These are phyloP conservation scores for Annulohypoxylon maeteangense DNA, from an alignment of 495 filamentous ascomycete species.

Conservation along the genomic window DNA sequence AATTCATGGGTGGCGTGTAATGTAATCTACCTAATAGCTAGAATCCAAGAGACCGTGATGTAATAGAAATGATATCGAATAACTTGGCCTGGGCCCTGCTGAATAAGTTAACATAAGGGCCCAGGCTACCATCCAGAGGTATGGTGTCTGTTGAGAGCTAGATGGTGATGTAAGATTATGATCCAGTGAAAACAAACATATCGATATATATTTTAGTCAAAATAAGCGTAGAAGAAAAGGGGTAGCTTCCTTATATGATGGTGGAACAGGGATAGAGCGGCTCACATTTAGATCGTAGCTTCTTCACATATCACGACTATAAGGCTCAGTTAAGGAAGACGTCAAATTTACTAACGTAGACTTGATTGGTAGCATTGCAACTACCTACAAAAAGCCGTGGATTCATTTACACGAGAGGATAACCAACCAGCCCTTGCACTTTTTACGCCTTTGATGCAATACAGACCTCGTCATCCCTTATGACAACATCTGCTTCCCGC, in stretches of 20 bases:
- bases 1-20: constrained; percentile 33
- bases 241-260: neutral
- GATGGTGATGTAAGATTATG: constrained; percentile 21
- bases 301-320: neutral
- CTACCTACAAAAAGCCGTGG: constrained; percentile 26
- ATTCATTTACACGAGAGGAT: constrained; percentile 29
- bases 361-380: constrained; percentile 15
- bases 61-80: constrained; percentile 21
- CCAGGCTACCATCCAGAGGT: constrained; percentile 34
- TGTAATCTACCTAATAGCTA: constrained; percentile 12
- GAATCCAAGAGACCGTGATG: constrained; percentile 7
- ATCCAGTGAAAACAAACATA: neutral
- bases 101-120: constrained; percentile 22
- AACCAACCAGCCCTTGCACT: constrained; percentile 38
- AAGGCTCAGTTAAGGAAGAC: neutral
- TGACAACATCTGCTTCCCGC: constrained; percentile 52
- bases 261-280: neutral
- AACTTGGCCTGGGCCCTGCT: constrained; percentile 24
- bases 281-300: neutral
- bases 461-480: constrained; percentile 60
- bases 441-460: constrained; percentile 56
- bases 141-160: constrained; percentile 18
- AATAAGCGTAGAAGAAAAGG: neutral
- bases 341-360: neutral
- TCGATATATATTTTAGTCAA: neutral